These are phyloP conservation scores for Corymbia citriodora DNA, from an alignment of 441 rosid genomes.

Conservation along the genomic window DNA sequence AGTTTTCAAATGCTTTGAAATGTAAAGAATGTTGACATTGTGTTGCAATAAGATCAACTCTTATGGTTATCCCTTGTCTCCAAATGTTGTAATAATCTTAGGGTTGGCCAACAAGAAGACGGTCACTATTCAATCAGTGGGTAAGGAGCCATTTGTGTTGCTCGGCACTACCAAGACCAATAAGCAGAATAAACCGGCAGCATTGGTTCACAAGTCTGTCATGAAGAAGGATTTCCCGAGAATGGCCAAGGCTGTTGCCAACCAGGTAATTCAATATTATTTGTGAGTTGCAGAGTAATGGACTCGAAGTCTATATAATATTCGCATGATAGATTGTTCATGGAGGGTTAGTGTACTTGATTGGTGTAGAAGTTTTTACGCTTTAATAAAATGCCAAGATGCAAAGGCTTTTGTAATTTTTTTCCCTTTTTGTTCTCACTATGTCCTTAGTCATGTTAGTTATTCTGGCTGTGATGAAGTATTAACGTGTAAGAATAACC, in stretches of 20 bases:
- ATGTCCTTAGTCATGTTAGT: neutral
- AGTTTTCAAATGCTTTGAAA: neutral
- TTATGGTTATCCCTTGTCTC: neutral
- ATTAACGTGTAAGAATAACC: neutral
- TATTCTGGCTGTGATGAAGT: neutral
- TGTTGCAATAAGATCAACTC: neutral
- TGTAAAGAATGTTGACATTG: neutral
- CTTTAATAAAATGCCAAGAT: neutral
- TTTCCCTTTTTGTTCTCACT: neutral
- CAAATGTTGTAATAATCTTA: neutral
- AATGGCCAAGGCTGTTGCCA: conserved; percentile 14
- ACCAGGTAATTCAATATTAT: conserved; percentile 3
- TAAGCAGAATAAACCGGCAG: conserved; percentile 15
- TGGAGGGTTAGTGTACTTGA: neutral
- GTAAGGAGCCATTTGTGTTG: conserved; percentile 7
- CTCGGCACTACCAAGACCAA: conserved; percentile 16
- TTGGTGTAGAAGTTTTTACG: neutral
- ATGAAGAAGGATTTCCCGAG: conserved; percentile 16
- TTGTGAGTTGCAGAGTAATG: neutral
- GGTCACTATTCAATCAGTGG: conserved; percentile 9
- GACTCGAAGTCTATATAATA: neutral
- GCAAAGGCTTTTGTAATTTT: too few species aligned
- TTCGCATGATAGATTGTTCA: neutral
- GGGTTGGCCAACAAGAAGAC: conserved; percentile 14
- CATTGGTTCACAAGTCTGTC: conserved; percentile 10